Evolutionary conservation across 176 grass and related monocot genomes (phyloP).

Genomic region (Saccharum officinarum): DNA sequence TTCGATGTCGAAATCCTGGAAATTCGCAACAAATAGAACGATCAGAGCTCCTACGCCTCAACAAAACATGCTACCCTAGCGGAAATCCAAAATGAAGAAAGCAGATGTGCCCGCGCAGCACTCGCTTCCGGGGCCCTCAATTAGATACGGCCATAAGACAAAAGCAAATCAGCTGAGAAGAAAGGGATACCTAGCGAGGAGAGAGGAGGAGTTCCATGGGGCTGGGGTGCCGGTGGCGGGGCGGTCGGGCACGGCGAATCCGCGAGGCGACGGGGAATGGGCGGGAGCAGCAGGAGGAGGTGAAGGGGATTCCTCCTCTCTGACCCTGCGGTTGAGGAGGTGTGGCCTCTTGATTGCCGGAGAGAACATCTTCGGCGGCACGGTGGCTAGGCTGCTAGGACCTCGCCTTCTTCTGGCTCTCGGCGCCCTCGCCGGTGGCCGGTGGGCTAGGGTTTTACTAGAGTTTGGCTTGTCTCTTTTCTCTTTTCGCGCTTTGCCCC

Average conservation of each 20-base stretch:
- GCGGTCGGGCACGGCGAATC: conserved; percentile 47
- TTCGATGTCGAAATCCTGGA: conserved; percentile 61
- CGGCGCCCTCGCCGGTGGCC: conserved; percentile 25
- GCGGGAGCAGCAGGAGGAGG: conserved; percentile 27
- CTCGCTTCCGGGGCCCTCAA: conserved; percentile 5
- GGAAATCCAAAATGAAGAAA: conserved; percentile 11
- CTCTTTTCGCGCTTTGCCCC: conserved; percentile 24
- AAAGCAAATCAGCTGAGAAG: conserved; percentile 9
- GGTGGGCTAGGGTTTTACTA: conserved; percentile 45
- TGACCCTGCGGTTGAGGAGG: conserved; percentile 40
- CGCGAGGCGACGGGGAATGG: conserved; percentile 35
- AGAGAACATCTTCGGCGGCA: conserved; percentile 70
- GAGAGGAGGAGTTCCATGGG: conserved; percentile 75
- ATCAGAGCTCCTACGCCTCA: not conserved
- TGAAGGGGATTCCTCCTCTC: conserved; percentile 37
- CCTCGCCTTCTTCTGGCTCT: conserved; percentile 13
- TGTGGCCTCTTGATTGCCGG: conserved; percentile 76
- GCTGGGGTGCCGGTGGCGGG: conserved; percentile 83
- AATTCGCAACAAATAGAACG: conserved; percentile 1
- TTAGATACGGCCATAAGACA: not conserved
- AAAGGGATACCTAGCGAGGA: conserved; percentile 65
- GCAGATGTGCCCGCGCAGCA: not conserved
- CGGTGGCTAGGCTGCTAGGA: conserved; percentile 12
- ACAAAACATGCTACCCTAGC: not conserved
- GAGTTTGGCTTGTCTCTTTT: not conserved